Percentiles rank a stretch among this genome's conserved stretches.
These are phyloP conservation scores for Aspergillus proliferans DNA, from an alignment of 2,329 filamentous ascomycete genomes.

Conservation along the genomic window DNA sequence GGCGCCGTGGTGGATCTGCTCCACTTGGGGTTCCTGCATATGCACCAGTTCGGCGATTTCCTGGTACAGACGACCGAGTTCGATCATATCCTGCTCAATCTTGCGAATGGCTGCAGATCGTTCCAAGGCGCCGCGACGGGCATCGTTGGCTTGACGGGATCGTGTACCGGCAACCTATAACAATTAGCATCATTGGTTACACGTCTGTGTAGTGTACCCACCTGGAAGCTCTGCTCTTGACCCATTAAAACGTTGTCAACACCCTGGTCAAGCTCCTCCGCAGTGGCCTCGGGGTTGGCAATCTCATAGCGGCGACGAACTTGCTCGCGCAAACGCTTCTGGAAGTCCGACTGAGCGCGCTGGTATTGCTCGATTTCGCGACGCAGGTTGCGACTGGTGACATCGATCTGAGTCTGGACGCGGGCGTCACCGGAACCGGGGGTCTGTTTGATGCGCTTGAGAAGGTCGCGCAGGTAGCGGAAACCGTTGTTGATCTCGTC, in stretches of 20 bases:
- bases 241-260: constrained; percentile 60
- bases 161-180: constrained; percentile 29
- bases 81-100: constrained; percentile 84
- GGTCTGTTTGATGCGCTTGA: constrained; percentile 76
- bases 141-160: constrained; percentile 73
- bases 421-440: constrained; percentile 66
- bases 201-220: constrained; percentile 46
- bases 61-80: constrained; percentile 80
- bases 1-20: constrained; percentile 77
- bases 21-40: constrained; percentile 75
- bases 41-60: constrained; percentile 81
- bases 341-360: constrained; percentile 70
- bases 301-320: constrained; percentile 88
- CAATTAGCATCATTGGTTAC: background rate
- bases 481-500: constrained; percentile 79
- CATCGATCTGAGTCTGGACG: constrained; percentile 74
- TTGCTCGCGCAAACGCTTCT: constrained; percentile 72
- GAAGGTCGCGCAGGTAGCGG: constrained; percentile 68
- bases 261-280: constrained; percentile 69
- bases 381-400: constrained; percentile 73
- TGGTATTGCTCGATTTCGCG: constrained; percentile 76
- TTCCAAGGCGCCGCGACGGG: constrained; percentile 69
- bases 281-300: constrained; percentile 72
- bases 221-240: constrained; percentile 72
- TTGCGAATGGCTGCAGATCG: constrained; percentile 83